These are phyloP conservation scores for Talaromyces sp. DNA, from an alignment of 2,329 filamentous ascomycete species.

Conservation along the genomic window DNA sequence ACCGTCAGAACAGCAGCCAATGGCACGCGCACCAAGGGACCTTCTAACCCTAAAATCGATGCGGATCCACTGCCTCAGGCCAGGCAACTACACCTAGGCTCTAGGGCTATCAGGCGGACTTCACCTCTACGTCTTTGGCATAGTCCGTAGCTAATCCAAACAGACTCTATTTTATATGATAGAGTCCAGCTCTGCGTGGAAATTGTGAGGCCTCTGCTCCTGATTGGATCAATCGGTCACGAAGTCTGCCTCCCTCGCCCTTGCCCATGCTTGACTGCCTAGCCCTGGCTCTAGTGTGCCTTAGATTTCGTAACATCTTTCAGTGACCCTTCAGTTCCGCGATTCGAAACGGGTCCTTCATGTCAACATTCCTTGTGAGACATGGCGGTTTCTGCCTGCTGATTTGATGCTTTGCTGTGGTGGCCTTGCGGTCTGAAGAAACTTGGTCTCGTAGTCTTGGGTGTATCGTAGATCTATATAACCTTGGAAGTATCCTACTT, in stretches of 20 bases:
- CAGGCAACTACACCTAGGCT: not conserved
- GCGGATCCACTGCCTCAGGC: not conserved
- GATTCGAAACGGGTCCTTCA: not conserved
- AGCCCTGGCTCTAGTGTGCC: not conserved
- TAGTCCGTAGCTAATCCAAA: not conserved
- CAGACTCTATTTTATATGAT: not conserved
- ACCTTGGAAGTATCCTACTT: not conserved
- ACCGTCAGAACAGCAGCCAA: not conserved
- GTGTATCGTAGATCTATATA: not conserved
- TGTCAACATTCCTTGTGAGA: not conserved
- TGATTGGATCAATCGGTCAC: not conserved
- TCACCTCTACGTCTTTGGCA: not conserved
- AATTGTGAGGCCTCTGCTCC: not conserved
- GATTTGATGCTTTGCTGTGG: not conserved
- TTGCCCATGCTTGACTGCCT: not conserved
- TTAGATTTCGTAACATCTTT: not conserved
- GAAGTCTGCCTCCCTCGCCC: not conserved
- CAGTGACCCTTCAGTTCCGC: not conserved
- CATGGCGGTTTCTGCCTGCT: constrained; percentile 2
- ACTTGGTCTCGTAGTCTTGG: not conserved
- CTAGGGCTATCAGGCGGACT: constrained; percentile 3
- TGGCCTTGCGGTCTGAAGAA: not conserved
- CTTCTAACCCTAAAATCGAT: not conserved
- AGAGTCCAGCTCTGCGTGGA: not conserved
- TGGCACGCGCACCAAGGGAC: not conserved